Evolutionary conservation across 2,329 filamentous ascomycete species (phyloP).

Genomic region (Cordyceps cicadae): DNA sequence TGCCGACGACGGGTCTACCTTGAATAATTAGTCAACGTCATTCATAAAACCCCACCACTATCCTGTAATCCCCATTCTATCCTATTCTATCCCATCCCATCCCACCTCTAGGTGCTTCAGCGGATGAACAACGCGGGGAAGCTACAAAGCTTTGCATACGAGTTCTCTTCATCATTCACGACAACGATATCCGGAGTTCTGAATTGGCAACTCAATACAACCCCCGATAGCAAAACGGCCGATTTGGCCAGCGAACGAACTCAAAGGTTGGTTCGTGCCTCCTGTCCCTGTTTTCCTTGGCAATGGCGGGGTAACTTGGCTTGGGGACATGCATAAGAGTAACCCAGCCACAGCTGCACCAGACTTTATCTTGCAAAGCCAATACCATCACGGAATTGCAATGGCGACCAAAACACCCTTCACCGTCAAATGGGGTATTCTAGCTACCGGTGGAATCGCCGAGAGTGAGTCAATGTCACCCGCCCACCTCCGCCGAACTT

Average conservation of each 20-base stretch:
- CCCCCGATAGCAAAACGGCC: neutral
- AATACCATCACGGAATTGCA: conserved; percentile 11
- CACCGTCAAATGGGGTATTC: conserved; percentile 50
- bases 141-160: neutral
- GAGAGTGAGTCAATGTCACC: conserved; percentile 33
- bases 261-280: neutral
- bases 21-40: neutral
- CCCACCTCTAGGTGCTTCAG: neutral
- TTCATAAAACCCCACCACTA: neutral
- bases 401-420: conserved; percentile 36
- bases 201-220: neutral
- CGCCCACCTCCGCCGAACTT: neutral
- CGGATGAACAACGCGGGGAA: neutral
- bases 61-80: too few species aligned
- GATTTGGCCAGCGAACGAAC: neutral
- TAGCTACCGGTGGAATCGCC: conserved; percentile 53
- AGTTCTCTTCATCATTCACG: neutral
- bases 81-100: neutral
- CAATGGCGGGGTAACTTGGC: neutral
- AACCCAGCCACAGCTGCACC: neutral
- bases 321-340: neutral
- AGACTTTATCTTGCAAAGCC: neutral
- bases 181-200: neutral
- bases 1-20: neutral
- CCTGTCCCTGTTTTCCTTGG: neutral